Percentiles rank a stretch among this genome's conserved stretches.
These are phyloP conservation scores for Ophiostoma sp. DNA, from an alignment of 2,329 filamentous ascomycete species.

Conservation along the genomic window DNA sequence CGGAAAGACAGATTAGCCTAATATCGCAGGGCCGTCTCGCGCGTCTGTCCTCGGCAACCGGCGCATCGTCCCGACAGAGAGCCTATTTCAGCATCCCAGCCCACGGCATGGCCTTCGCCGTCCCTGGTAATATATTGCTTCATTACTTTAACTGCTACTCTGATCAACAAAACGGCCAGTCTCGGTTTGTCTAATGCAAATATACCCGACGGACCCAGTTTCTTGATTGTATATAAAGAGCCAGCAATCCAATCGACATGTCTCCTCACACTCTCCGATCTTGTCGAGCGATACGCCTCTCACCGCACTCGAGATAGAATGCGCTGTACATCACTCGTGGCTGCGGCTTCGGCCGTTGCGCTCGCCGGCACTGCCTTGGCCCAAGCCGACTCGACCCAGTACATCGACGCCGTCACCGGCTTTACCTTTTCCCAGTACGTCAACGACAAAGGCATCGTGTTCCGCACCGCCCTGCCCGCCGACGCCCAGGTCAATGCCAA, in stretches of 20 bases:
- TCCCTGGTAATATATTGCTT: background rate
- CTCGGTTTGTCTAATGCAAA: background rate
- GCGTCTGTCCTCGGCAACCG: background rate
- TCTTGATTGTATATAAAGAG: no score
- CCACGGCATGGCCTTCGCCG: background rate
- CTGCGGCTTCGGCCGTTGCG: background rate
- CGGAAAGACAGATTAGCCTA: no score
- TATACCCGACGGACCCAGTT: no score
- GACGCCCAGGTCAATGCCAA: slow-evolving; percentile 29
- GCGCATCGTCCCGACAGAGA: background rate
- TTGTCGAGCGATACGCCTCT: background rate
- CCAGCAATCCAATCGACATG: no score
- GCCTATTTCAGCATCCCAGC: background rate
- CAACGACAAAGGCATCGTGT: slow-evolving; percentile 36
- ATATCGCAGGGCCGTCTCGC: background rate
- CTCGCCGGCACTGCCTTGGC: background rate
- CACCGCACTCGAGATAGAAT: background rate
- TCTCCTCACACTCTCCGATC: background rate
- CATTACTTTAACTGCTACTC: background rate
- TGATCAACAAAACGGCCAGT: background rate
- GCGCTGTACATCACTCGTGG: background rate
- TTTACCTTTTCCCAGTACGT: slow-evolving; percentile 42
- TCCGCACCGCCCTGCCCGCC: slow-evolving; percentile 36
- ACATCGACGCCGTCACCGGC: slow-evolving; percentile 37
- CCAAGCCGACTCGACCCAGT: slow-evolving; percentile 35